Conservation (phyloP, 257 asterid species). For the Linaria vulgaris region DNA sequence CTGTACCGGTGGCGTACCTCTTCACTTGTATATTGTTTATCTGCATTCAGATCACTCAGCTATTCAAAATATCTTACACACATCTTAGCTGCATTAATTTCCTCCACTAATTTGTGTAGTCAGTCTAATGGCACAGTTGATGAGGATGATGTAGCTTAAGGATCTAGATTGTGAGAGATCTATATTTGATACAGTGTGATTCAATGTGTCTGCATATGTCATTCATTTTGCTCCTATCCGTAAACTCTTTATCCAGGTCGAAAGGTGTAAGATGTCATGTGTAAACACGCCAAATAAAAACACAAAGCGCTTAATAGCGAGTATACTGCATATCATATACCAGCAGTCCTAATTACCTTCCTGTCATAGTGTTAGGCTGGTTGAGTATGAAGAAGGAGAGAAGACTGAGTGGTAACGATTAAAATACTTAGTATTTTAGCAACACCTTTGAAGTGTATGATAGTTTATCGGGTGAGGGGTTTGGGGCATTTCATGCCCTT, state of each 20-base stretch:
- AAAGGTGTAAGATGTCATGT: not conserved
- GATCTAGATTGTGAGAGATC: not conserved
- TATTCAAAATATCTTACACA: not conserved
- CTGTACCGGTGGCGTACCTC: not conserved
- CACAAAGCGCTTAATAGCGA: not conserved
- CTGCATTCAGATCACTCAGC: no score
- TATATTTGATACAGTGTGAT: not conserved
- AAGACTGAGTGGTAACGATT: no score
- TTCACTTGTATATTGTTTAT: no score
- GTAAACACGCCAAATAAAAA: not conserved
- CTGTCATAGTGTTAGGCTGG: not conserved
- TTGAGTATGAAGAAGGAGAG: no score
- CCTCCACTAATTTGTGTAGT: not conserved
- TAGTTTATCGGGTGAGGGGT: no score
- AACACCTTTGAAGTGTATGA: no score
- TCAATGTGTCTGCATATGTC: not conserved
- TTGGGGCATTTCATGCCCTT: no score
- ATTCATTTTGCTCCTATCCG: not conserved
- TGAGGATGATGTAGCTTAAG: no score
- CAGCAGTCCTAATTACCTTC: not conserved
- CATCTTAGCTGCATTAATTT: slow-evolving; percentile 2
- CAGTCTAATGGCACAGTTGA: not conserved
- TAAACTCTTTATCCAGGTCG: not conserved
- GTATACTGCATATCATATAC: not conserved
- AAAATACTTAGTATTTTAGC: no score